Conservation (phyloP, 2,329 filamentous ascomycete species). For the Coniochaeta ligniaria region DNA sequence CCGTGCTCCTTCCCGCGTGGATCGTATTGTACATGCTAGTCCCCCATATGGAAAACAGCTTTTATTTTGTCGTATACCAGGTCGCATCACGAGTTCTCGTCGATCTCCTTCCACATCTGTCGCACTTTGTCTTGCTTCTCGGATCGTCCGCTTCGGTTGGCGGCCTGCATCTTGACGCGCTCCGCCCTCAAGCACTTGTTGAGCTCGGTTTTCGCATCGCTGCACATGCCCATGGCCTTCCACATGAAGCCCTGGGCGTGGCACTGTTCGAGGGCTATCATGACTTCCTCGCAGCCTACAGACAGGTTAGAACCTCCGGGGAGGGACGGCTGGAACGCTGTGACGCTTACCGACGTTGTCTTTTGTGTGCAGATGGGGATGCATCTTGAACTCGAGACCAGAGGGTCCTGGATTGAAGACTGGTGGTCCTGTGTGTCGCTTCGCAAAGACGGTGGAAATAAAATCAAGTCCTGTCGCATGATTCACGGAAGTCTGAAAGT, state of each 20-base stretch:
- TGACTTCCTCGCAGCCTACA: constrained; percentile 87
- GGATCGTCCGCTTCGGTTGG: constrained; percentile 66
- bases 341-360: constrained; percentile 67
- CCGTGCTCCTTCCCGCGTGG: background rate
- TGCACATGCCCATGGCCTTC: constrained; percentile 89
- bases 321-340: background rate
- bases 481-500: background rate
- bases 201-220: constrained; percentile 73
- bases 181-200: constrained; percentile 79
- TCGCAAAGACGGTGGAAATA: background rate
- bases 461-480: background rate
- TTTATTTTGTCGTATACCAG: background rate
- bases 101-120: constrained; percentile 72
- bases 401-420: background rate
- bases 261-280: constrained; percentile 90
- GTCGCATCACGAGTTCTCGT: constrained; percentile 51
- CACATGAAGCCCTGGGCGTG: constrained; percentile 87
- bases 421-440: background rate
- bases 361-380: constrained; percentile 94
- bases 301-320: background rate
- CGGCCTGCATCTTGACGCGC: constrained; percentile 67
- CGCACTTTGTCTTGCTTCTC: constrained; percentile 67
- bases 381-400: constrained; percentile 52
- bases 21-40: background rate
- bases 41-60: background rate